Conservation (phyloP, 202 grass and related monocot species). For the Elaeis oleifera region DNA sequence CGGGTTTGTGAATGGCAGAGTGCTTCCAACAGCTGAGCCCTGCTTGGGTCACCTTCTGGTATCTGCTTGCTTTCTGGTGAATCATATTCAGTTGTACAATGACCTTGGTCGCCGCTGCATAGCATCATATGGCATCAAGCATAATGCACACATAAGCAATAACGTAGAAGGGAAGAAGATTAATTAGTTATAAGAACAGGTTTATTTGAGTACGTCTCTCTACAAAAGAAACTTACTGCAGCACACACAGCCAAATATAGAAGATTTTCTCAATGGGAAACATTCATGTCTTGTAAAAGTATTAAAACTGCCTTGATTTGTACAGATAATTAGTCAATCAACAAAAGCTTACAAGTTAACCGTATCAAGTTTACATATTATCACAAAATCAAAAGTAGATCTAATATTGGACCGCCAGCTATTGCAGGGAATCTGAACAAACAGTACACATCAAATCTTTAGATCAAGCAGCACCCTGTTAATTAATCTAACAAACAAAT, state of each 20-base stretch:
- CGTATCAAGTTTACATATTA: too few species aligned
- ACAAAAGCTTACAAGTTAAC: too few species aligned
- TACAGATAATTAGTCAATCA: too few species aligned
- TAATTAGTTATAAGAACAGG: too few species aligned
- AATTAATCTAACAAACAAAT: conserved; percentile 4
- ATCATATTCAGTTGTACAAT: conserved; percentile 13
- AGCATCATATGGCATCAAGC: conserved; percentile 1
- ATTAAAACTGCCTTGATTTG: too few species aligned
- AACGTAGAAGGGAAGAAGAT: neutral
- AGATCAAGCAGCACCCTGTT: neutral
- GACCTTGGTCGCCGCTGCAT: conserved; percentile 38
- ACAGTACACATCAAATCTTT: neutral
- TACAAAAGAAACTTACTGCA: neutral
- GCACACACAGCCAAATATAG: too few species aligned
- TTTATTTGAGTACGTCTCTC: neutral
- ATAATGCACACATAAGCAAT: neutral
- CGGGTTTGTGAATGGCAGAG: conserved; percentile 84
- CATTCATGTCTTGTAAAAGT: too few species aligned
- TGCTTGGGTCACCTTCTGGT: conserved; percentile 26
- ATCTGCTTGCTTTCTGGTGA: conserved; percentile 23
- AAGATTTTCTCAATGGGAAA: too few species aligned
- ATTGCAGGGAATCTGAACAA: neutral
- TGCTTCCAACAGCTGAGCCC: conserved; percentile 59
- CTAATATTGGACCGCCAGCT: too few species aligned
- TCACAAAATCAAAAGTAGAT: too few species aligned